phyloP scores from a whole-genome alignment of 2,329 filamentous ascomycete species.

The Colletotrichum costaricense region DNA sequence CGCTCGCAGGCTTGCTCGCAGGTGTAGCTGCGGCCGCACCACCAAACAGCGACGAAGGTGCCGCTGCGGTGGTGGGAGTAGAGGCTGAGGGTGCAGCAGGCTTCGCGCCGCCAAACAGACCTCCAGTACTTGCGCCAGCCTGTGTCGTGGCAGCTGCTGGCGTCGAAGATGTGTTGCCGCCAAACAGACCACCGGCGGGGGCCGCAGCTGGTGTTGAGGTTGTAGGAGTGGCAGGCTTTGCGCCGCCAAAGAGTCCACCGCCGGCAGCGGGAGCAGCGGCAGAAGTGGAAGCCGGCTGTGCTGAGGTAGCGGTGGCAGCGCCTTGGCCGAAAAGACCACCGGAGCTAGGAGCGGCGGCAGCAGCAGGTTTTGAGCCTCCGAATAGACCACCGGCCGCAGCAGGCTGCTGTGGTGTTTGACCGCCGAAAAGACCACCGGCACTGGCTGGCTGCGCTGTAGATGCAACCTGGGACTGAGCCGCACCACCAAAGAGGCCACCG shows the following conservation, averaged over 20 bases:
- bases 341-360: conserved; percentile 12
- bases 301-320: conserved; percentile 28
- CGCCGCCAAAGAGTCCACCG: conserved; percentile 51
- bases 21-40: conserved; percentile 46
- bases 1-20: conserved; percentile 44
- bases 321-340: conserved; percentile 35
- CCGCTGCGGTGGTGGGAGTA: conserved; percentile 42
- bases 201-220: conserved; percentile 38
- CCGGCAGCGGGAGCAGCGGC: conserved; percentile 35
- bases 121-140: conserved; percentile 40
- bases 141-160: conserved; percentile 44
- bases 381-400: conserved; percentile 40
- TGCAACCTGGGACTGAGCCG: conserved; percentile 43
- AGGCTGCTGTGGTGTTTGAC: conserved; percentile 20
- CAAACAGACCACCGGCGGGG: conserved; percentile 49
- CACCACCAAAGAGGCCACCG: conserved; percentile 44
- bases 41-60: conserved; percentile 47
- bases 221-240: conserved; percentile 50
- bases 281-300: conserved; percentile 44
- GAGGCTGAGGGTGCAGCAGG: conserved; percentile 42
- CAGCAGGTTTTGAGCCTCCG: conserved; percentile 33
- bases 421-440: conserved; percentile 36
- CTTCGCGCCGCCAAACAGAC: conserved; percentile 40
- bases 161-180: conserved; percentile 52
- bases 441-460: conserved; percentile 34